Evolutionary conservation across 768 basidiomycete genomes (phyloP).

Genomic region (Lactarius pseudohatsudake): DNA sequence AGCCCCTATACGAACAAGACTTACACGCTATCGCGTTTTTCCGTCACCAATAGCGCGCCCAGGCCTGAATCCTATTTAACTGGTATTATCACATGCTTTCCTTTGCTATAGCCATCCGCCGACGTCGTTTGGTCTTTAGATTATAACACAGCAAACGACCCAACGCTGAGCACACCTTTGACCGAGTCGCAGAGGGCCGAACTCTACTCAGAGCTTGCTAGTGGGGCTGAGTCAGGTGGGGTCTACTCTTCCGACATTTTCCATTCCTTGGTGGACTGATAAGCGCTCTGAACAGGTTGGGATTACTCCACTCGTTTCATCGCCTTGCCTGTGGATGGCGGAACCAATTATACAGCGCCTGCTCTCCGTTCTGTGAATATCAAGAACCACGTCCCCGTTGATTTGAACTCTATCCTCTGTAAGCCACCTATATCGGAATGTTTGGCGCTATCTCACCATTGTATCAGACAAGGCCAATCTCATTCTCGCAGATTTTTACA

Average conservation of each 20-base stretch:
- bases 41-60: conserved; percentile 81
- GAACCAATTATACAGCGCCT: conserved; percentile 45
- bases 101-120: neutral
- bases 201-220: conserved; percentile 86
- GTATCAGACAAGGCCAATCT: conserved; percentile 61
- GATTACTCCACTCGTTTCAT: conserved; percentile 46
- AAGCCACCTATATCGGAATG: conserved; percentile 35
- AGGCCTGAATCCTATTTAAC: conserved; percentile 81
- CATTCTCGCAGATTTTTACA: conserved; percentile 62
- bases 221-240: conserved; percentile 82
- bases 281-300: conserved; percentile 32
- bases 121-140: conserved; percentile 44
- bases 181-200: conserved; percentile 58
- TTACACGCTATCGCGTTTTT: conserved; percentile 67
- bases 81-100: conserved; percentile 42
- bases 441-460: conserved; percentile 1
- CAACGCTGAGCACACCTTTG: conserved; percentile 51
- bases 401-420: conserved; percentile 86
- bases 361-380: conserved; percentile 73
- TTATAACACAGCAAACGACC: conserved; percentile 74
- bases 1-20: conserved; percentile 71
- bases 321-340: conserved; percentile 42
- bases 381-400: conserved; percentile 65
- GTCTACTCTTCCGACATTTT: conserved; percentile 36
- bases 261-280: neutral